Evolutionary conservation across 2,329 filamentous ascomycete genomes (phyloP), one percentile per base, ranked within the genome.

Genomic region (Aphanocladium album): DNA sequence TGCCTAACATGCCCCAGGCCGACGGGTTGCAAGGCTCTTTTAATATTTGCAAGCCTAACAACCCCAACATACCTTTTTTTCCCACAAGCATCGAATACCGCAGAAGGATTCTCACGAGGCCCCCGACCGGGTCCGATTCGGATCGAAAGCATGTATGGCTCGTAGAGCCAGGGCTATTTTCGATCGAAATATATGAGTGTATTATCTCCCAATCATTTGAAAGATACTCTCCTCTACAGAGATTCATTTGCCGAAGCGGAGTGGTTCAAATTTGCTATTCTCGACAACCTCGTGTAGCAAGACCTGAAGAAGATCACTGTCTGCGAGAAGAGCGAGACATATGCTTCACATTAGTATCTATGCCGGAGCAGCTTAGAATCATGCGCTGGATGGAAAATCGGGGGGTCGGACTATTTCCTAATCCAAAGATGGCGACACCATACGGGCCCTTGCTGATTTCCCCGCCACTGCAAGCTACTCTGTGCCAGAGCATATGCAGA

Each of bases 1-100:
- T n/a, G n/a, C n/a, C n/a, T n/a, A n/a, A n/a, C n/a, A n/a, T n/a
- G n/a, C n/a, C n/a, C n/a, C n/a, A n/a, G n/a, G n/a, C n/a, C n/a
- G n/a, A n/a, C n/a, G n/a, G n/a, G n/a, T n/a, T n/a, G n/a, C n/a
- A n/a, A n/a, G n/a, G n/a, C n/a, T n/a, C n/a, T n/a, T n/a, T n/a
- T n/a, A n/a, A n/a, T n/a, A n/a, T n/a, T n/a, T 45, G 57, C 21
- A 30, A 39, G 50, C 50, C 33, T 4, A 53, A 27, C 14, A 39
- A 53, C 11, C 50, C 50, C 50, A 39, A 39, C 50, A 53, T 53
- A 53, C 50, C 50, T 2, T 53, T 53, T 53, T 53, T 53, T 19
- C 9, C 50, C 23, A 33, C 16, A 5, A 2, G 5, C 23, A 2
- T 11, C 21, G 46, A 50, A 30, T 50, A 50, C 16, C 9, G 6